These are phyloP conservation scores for Didymellaceae sp. DNA, from an alignment of 2,329 filamentous ascomycete genomes.

Conservation along the genomic window DNA sequence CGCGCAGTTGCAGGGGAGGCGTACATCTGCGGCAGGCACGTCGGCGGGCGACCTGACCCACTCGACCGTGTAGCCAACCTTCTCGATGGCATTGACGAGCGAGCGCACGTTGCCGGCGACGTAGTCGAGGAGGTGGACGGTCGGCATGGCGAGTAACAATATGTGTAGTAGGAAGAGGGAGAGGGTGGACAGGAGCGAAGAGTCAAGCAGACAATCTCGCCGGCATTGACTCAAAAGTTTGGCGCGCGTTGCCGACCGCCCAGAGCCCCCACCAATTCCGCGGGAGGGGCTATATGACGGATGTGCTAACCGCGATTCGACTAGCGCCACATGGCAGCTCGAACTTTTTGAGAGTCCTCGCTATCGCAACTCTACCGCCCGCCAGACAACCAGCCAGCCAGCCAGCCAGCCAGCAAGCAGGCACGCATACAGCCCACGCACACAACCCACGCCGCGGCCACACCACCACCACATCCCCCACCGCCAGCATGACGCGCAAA, in stretches of 20 bases:
- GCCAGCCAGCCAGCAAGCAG: no score
- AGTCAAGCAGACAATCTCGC: background rate
- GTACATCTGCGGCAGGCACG: conserved; percentile 82
- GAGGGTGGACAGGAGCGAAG: background rate
- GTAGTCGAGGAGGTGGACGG: conserved; percentile 83
- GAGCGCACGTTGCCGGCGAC: conserved; percentile 96
- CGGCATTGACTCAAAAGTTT: conserved; percentile 22
- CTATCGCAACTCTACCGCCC: no score
- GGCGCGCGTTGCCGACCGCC: conserved; percentile 5
- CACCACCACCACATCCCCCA: conserved; percentile 1
- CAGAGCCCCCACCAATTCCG: conserved; percentile 11
- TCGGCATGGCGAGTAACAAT: conserved; percentile 65
- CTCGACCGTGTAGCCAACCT: conserved; percentile 88
- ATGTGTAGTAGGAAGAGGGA: no score
- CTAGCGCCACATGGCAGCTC: conserved; percentile 18
- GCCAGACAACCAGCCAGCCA: no score
- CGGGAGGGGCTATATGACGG: conserved; percentile 17
- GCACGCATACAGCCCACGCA: no score
- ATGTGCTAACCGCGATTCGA: conserved; percentile 10
- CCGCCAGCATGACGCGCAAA: conserved; percentile 79
- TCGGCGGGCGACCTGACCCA: conserved; percentile 89
- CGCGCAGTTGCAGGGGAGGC: conserved; percentile 6
- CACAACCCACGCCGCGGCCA: background rate
- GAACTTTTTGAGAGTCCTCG: background rate
- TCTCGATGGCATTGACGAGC: conserved; percentile 96